These are phyloP conservation scores for Diaporthe citri DNA, from an alignment of 2,329 filamentous ascomycete species.

Conservation along the genomic window DNA sequence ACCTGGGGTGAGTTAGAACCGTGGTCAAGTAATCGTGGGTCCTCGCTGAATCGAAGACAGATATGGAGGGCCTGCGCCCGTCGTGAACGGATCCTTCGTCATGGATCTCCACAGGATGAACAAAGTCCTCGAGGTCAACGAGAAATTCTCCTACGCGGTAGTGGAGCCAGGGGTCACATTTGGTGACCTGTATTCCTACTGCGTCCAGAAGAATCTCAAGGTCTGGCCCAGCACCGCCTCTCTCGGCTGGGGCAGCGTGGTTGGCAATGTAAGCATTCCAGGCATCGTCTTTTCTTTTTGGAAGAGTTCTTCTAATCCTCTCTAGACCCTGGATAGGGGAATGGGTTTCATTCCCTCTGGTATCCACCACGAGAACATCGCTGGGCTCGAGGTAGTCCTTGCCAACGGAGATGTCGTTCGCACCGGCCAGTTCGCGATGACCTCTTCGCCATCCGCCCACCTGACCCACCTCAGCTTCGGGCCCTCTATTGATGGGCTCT, in stretches of 20 bases:
- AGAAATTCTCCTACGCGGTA: slow-evolving; percentile 57
- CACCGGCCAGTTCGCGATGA: slow-evolving; percentile 49
- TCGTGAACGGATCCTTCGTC: slow-evolving; percentile 58
- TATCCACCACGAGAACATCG: slow-evolving; percentile 52
- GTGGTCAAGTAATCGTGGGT: too few relatives aligned
- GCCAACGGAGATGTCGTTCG: slow-evolving; percentile 47
- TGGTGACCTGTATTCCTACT: slow-evolving; percentile 57
- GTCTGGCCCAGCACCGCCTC: slow-evolving; percentile 63
- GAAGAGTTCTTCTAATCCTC: slow-evolving; percentile 43
- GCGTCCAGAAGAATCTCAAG: slow-evolving; percentile 53
- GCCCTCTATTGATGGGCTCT: slow-evolving; percentile 60
- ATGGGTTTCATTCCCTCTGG: slow-evolving; percentile 55
- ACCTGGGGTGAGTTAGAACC: slow-evolving; percentile 53
- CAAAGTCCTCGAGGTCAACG: slow-evolving; percentile 58
- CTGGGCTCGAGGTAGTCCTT: slow-evolving; percentile 50
- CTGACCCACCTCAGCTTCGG: slow-evolving; percentile 55
- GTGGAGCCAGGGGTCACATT: slow-evolving; percentile 62
- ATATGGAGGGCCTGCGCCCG: slow-evolving; percentile 62
- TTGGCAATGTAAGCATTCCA: slow-evolving; percentile 58
- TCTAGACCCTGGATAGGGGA: slow-evolving; percentile 55
- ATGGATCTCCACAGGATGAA: slow-evolving; percentile 61
- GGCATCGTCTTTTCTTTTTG: slow-evolving; percentile 39
- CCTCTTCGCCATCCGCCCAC: slow-evolving; percentile 54
- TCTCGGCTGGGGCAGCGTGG: slow-evolving; percentile 61
- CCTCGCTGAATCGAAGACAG: slow-evolving; percentile 42